These are phyloP conservation scores for Monilinia fructicola DNA, from an alignment of 2,329 filamentous ascomycete species.

Conservation along the genomic window DNA sequence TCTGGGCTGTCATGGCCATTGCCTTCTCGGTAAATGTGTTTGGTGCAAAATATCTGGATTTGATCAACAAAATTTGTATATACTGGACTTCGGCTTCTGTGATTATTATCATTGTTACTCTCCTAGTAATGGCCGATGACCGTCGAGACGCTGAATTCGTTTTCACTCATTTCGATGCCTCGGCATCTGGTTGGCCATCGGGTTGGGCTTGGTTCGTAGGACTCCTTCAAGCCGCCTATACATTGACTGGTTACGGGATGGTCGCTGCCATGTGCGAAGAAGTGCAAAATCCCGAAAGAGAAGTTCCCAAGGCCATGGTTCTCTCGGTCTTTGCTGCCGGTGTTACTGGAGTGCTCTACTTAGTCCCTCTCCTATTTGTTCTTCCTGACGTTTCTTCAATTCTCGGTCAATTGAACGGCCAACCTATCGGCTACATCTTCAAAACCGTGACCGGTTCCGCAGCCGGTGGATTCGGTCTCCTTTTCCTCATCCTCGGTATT, in stretches of 20 bases:
- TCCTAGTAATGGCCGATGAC: constrained; percentile 55
- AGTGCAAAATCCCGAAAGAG: constrained; percentile 65
- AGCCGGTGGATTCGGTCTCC: constrained; percentile 71
- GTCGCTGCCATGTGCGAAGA: constrained; percentile 72
- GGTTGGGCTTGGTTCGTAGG: constrained; percentile 75
- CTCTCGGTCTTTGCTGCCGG: constrained; percentile 66
- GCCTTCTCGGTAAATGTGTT: constrained; percentile 67
- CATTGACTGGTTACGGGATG: constrained; percentile 39
- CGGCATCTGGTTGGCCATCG: constrained; percentile 61
- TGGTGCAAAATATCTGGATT: constrained; percentile 57
- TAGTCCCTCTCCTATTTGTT: constrained; percentile 75
- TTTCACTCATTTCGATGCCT: constrained; percentile 67
- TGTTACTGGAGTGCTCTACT: constrained; percentile 63
- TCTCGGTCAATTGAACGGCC: constrained; percentile 65
- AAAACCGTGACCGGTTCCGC: constrained; percentile 60
- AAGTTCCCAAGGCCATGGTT: constrained; percentile 71
- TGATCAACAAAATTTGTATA: constrained; percentile 72
- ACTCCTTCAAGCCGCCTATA: constrained; percentile 61
- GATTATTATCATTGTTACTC: constrained; percentile 65
- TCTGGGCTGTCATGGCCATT: constrained; percentile 68
- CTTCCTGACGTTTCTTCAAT: constrained; percentile 66
- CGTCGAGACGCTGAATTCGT: constrained; percentile 62
- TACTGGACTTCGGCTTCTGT: constrained; percentile 69
- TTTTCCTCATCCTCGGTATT: constrained; percentile 75
- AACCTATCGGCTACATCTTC: constrained; percentile 75